Base-by-base conservation (phyloP, 495 filamentous ascomycete species). In the Hyphodiscus hymeniophilus region DNA sequence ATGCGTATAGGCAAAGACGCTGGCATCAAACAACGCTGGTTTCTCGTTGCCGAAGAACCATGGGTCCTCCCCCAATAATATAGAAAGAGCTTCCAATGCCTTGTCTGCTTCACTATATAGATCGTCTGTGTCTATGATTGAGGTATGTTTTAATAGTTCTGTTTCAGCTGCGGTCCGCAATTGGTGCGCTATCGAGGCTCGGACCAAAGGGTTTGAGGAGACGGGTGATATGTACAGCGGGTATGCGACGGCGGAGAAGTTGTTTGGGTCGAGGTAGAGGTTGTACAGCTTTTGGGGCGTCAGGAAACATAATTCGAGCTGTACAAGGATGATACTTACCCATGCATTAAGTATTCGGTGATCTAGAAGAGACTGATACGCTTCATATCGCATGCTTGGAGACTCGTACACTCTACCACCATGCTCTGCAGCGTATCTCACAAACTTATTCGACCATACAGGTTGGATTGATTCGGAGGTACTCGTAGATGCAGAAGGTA, bases 1-100 rank as follows among this genome's bases (percentile, higher is more conserved):
- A 61, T 91, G 76, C n/a, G 87, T 89, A 64, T 95, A 98, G 20
- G 86, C 82, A 68, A 95, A 97, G 18, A 96, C 78, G 47, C 73
- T 78, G 21, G 90, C 88, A 64, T 98, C 92, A 55, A 98, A 87
- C 11, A 89, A 57, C 0, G 79, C 76, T 2, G 92, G 88, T 21
- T 65, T 69, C 8, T 65, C 59, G 3, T 66, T 68, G 3, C 69
- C 74, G 63, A 87, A 87, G 62, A 89, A 89, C 68, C 82, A 85
- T 28, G 72, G 52, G 36, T 81, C 67, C 1, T 76, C 68, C 0
- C 76, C 75, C 6, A 98, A 70, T 0, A 90, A 51, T n/a, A 68
- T 69, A 1, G 81, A 82, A 17, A 98, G 64, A 2, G 91, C 88
- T 42, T 71, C 74, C 33, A 94, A 79, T 4, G 92, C 91, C 21